Evolutionary conservation across 768 basidiomycete species (phyloP), one percentile per base, ranked within the genome.

Genomic region (Tylopilus sp.): DNA sequence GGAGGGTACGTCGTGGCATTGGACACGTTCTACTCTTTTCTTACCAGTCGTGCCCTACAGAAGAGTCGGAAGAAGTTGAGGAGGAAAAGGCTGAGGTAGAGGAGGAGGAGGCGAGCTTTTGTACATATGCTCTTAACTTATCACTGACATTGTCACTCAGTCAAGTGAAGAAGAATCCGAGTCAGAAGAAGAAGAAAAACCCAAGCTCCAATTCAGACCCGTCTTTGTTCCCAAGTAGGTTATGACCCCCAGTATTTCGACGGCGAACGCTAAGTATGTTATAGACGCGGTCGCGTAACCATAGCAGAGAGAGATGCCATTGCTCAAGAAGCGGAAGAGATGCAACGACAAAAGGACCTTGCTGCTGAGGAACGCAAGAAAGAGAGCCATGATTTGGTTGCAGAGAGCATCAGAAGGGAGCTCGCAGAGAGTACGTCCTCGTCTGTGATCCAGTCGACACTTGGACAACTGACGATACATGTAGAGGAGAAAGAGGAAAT

Each of bases 181-280:
- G 38, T 75, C 73, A n/a, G 90, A 91, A 62, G 90, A 89, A 51
- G 84, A 85, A 51, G 83, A 86, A 65, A 75, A 81, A 40, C 80
- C 83, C 4, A 86, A 88, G 66, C 72, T 82, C 6, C 81, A 85
- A 56, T 93, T 95, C 69, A 78, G 95, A 56, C 97, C 97, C 2
- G 88, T 95, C 1, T 99, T 98, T 68, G 82, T 98, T 17, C 90
- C 90, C 48, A 98, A 98, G 95, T 95, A 65, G 52, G 86, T 71
- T 44, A 3, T 31, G 26, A 25, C 21, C 17, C 42, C 44, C 41
- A 13, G 42, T 39, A 6, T 11, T 40, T 33, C 22, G 10, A 20
- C 45, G 33, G 33, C 47, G 50, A 18, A 63, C 44, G 12, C 30
- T 25, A 42, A 12, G 17, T 43, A 50, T 43, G 33, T 40, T 59